These are phyloP conservation scores for Fomitopsis betulina DNA, from an alignment of 1,284 basidiomycete species.

Conservation along the genomic window DNA sequence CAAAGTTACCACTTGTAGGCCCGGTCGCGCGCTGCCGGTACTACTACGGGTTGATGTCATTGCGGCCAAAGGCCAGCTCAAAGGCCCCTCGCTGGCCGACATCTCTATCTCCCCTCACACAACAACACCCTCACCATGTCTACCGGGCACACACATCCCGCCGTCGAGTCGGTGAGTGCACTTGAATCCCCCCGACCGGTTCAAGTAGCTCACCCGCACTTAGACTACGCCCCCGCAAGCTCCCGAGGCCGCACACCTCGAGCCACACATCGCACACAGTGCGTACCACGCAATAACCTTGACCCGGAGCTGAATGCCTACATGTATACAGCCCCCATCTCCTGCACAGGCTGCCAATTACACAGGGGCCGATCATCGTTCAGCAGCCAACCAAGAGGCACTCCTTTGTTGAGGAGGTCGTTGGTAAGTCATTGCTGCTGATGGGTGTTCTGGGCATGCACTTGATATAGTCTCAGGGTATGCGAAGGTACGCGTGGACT, in stretches of 20 bases:
- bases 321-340: background rate
- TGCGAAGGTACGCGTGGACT: constrained; percentile 4
- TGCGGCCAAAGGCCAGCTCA: background rate
- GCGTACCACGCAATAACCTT: background rate
- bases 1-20: too few relatives aligned
- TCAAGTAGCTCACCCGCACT: background rate
- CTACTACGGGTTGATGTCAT: background rate
- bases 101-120: background rate
- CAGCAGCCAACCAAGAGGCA: constrained; percentile 1
- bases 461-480: background rate
- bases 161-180: background rate
- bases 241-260: background rate
- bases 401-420: constrained; percentile 8
- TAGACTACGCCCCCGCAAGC: background rate
- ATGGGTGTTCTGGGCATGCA: background rate
- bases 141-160: background rate
- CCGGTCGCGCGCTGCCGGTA: too few relatives aligned
- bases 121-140: background rate
- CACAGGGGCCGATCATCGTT: background rate
- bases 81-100: background rate
- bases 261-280: background rate
- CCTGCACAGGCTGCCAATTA: background rate
- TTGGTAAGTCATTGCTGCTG: constrained; percentile 1
- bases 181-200: too few relatives aligned
- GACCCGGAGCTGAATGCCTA: background rate